phyloP scores from a whole-genome alignment of 2,329 filamentous ascomycete species.

The Cladobotryum mycophilum region DNA sequence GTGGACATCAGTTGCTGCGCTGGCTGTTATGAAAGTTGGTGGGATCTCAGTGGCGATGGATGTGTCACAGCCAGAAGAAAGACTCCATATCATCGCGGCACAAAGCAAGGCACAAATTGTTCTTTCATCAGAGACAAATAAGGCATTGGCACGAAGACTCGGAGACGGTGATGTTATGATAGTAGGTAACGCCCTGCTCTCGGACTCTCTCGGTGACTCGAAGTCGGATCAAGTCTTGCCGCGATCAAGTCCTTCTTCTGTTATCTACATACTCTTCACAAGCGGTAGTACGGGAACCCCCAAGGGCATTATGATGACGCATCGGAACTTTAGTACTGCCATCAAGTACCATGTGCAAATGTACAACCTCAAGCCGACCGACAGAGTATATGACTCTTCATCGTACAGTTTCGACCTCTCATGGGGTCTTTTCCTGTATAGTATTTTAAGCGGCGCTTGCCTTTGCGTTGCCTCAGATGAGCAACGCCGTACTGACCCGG shows the following conservation, averaged over 20 bases:
- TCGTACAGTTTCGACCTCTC: conserved; percentile 14
- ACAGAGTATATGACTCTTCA: conserved; percentile 12
- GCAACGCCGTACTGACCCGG: conserved; percentile 7
- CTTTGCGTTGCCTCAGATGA: conserved; percentile 14
- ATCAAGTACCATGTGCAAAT: conserved; percentile 29
- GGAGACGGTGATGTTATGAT: too few relatives aligned
- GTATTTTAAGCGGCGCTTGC: conserved; percentile 9
- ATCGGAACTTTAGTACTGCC: conserved; percentile 34
- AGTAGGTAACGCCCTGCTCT: too few relatives aligned
- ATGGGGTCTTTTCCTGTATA: conserved; percentile 7
- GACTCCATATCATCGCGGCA: not conserved
- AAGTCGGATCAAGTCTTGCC: too few relatives aligned
- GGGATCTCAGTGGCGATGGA: conserved; percentile 18
- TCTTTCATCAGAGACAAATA: too few relatives aligned
- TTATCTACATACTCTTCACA: conserved; percentile 42
- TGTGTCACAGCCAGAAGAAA: not conserved
- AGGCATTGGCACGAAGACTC: too few relatives aligned
- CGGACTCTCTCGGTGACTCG: too few relatives aligned
- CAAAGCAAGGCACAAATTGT: too few relatives aligned
- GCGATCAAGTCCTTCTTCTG: too few relatives aligned
- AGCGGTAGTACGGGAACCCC: conserved; percentile 49
- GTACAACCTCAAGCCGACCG: not conserved
- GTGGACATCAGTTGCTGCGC: conserved; percentile 16
- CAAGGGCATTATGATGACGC: conserved; percentile 44
- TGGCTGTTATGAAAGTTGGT: conserved; percentile 22